Percentiles rank a stretch among this genome's conserved stretches.
These are phyloP conservation scores for Beauveria brongniartii DNA, from an alignment of 2,329 filamentous ascomycete genomes.

Conservation along the genomic window DNA sequence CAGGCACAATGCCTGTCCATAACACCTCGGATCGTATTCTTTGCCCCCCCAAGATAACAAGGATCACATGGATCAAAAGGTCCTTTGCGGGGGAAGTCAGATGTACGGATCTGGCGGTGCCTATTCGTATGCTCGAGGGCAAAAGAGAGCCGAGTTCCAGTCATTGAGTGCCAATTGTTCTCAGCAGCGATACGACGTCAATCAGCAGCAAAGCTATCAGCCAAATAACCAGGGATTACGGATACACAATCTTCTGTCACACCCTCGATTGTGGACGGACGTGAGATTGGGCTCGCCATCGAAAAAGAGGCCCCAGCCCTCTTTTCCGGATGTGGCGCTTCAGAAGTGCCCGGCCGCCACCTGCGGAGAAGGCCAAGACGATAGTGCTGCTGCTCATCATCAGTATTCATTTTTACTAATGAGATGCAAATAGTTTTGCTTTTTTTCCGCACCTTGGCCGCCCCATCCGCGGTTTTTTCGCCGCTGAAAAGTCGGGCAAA, in stretches of 20 bases:
- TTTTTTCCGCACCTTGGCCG: no score
- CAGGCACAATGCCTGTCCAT: background rate
- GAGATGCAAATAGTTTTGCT: no score
- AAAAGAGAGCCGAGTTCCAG: no score
- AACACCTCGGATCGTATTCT: background rate
- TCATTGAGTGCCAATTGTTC: no score
- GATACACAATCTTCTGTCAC: background rate
- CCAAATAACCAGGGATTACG: background rate
- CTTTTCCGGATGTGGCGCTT: constrained; percentile 1
- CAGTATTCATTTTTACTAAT: no score
- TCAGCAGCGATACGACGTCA: no score
- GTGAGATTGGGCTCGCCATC: background rate
- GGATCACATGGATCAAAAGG: background rate
- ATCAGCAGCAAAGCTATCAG: no score
- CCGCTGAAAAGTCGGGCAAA: no score
- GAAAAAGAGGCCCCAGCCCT: background rate
- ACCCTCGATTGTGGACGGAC: no score
- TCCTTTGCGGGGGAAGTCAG: background rate
- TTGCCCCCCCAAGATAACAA: background rate
- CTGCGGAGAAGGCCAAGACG: background rate
- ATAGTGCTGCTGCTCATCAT: background rate
- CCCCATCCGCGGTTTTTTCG: no score
- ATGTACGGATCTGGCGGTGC: no score
- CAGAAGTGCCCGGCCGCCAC: background rate
- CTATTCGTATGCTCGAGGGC: no score